A percentile compares a stretch with the other conserved stretches of the same genome.
phyloP scores from a whole-genome alignment of 371 early-diverging fungal species.

The Apophysomyces elegans region DNA sequence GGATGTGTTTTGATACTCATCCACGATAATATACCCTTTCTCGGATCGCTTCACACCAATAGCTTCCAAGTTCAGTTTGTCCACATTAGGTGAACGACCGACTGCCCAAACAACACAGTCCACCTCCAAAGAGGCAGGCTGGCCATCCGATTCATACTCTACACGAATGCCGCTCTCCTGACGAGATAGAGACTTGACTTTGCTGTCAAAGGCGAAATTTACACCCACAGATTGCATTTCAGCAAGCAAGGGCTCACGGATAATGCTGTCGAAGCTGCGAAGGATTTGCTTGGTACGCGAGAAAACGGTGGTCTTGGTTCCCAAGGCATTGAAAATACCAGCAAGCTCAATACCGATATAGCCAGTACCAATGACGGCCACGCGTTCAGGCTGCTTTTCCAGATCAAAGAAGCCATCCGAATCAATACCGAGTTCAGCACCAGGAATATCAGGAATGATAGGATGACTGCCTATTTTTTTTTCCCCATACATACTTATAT shows the following conservation, averaged over 20 bases:
- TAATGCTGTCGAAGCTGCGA: conserved; percentile 89
- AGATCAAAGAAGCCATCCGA: conserved; percentile 98
- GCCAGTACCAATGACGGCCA: conserved; percentile 87
- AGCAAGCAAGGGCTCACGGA: conserved; percentile 81
- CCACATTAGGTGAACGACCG: conserved; percentile 83
- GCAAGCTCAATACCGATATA: conserved; percentile 98
- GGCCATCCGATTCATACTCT: conserved; percentile 48
- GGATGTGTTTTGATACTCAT: conserved; percentile 91
- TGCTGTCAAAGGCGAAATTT: conserved; percentile 72
- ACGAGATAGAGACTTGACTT: conserved; percentile 55
- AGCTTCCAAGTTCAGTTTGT: conserved; percentile 69
- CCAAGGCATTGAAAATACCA: conserved; percentile 90
- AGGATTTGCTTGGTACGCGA: conserved; percentile 87
- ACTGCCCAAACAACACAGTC: conserved; percentile 85
- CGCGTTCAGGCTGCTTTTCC: conserved; percentile 88
- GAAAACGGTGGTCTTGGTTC: conserved; percentile 87
- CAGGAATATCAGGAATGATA: conserved; percentile 75
- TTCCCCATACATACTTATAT: neutral
- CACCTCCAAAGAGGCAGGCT: conserved; percentile 48
- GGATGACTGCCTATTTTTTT: conserved; percentile 69
- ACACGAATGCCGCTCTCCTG: conserved; percentile 41
- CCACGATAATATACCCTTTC: conserved; percentile 76
- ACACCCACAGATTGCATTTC: conserved; percentile 78
- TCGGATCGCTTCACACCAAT: conserved; percentile 67
- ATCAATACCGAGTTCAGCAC: conserved; percentile 87